Conservation (phyloP, 441 rosid species). For the Gossypium lobatum region DNA sequence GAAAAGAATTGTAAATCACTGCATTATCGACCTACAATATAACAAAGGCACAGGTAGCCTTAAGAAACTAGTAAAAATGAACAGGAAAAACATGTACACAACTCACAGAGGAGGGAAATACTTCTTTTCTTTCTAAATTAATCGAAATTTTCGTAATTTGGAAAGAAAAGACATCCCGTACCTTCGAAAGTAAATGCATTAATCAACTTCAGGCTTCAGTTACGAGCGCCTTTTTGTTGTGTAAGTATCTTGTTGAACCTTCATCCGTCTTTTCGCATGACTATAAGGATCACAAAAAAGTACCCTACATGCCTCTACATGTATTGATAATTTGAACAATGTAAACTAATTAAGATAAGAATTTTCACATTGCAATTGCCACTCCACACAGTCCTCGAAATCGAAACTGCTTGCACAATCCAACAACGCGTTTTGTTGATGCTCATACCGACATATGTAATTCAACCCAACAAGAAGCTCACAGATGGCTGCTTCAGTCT, state of each 20-base stretch:
- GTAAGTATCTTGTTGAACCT: slow-evolving; percentile 33
- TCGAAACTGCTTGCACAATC: slow-evolving; percentile 97
- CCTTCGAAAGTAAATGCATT: slow-evolving; percentile 26
- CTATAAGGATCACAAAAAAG: slow-evolving; percentile 23
- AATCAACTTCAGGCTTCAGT: slow-evolving; percentile 25
- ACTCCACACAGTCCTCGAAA: slow-evolving; percentile 85
- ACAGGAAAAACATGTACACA: slow-evolving; percentile 18
- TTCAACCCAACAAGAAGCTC: slow-evolving; percentile 89
- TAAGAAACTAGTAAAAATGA: neutral
- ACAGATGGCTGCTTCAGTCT: slow-evolving; percentile 70
- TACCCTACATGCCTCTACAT: slow-evolving; percentile 16
- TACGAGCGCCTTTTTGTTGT: slow-evolving; percentile 19
- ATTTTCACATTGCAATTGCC: slow-evolving; percentile 71
- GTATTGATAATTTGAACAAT: slow-evolving; percentile 15
- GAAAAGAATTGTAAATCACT: neutral
- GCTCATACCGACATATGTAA: slow-evolving; percentile 93
- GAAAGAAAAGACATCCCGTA: slow-evolving; percentile 27
- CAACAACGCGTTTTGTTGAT: slow-evolving; percentile 75
- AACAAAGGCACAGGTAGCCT: neutral
- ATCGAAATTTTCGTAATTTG: slow-evolving; percentile 23
- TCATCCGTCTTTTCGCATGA: slow-evolving; percentile 26
- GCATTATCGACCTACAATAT: neutral
- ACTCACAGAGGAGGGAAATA: slow-evolving; percentile 19
- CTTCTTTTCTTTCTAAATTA: neutral
- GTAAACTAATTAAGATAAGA: slow-evolving; percentile 42